Evolutionary conservation across 208 protist species (phyloP).

Genomic region (Acanthamoeba sp.): DNA sequence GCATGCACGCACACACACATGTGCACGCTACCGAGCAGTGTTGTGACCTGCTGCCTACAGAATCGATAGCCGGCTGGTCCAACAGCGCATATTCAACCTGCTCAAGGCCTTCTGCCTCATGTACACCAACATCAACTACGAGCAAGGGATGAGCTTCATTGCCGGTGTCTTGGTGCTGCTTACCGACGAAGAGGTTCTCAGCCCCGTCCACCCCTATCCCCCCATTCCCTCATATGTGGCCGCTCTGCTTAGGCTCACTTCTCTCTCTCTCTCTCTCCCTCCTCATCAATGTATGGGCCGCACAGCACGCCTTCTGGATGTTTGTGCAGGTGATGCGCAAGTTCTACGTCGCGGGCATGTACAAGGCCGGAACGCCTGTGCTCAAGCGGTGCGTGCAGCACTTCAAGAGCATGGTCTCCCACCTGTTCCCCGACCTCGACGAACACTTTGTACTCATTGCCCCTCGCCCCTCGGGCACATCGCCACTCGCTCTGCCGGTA

Average conservation of each 20-base stretch:
- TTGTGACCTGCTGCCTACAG: background rate
- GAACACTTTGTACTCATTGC: constrained; percentile 38
- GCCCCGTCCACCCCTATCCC: background rate
- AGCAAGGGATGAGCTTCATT: constrained; percentile 65
- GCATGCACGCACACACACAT: too few relatives aligned
- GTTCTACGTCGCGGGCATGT: constrained; percentile 58
- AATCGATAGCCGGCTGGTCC: background rate
- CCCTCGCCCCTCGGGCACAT: background rate
- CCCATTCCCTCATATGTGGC: too few relatives aligned
- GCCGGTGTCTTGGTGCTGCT: constrained; percentile 18
- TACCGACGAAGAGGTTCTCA: constrained; percentile 54
- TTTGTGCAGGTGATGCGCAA: constrained; percentile 72
- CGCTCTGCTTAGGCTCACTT: background rate
- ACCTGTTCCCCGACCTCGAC: constrained; percentile 52
- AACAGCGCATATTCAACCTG: constrained; percentile 61
- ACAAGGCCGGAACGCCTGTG: constrained; percentile 55
- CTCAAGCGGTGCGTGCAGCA: constrained; percentile 42
- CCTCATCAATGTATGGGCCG: background rate
- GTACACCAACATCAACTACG: constrained; percentile 55
- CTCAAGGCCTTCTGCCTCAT: constrained; percentile 69
- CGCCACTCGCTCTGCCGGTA: background rate
- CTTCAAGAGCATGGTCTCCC: constrained; percentile 68
- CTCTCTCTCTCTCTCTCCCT: background rate
- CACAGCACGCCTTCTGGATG: constrained; percentile 70
- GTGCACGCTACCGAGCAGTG: background rate